Percentiles rank a stretch among this genome's conserved stretches.
Evolutionary conservation across 2,329 filamentous ascomycete species (phyloP).

Genomic region (Xylariales sp.): DNA sequence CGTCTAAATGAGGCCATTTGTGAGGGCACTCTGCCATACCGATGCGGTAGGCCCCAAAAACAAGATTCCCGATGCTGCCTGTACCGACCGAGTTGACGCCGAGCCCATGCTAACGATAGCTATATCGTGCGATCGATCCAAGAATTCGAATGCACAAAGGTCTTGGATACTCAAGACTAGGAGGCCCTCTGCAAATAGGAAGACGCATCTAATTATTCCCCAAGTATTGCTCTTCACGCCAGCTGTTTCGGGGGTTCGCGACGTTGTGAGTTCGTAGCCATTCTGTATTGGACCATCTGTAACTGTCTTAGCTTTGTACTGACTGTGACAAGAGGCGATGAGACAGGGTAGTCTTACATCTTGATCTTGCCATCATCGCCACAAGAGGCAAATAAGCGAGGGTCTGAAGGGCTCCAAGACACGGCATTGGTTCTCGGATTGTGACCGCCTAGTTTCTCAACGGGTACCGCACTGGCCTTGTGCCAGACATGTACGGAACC

Average conservation of each 20-base stretch:
- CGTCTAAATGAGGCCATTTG: not conserved
- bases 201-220: too few species aligned
- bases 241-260: conserved; percentile 15
- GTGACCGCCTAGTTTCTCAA: conserved; percentile 76
- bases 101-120: not conserved
- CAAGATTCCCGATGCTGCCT: too few species aligned
- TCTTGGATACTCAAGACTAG: too few species aligned
- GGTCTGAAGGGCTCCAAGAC: conserved; percentile 80
- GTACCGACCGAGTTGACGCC: not conserved
- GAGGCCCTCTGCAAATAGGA: too few species aligned
- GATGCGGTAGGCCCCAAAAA: too few species aligned
- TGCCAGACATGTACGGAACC: conserved; percentile 84
- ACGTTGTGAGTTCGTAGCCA: conserved; percentile 20
- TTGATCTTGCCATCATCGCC: conserved; percentile 82
- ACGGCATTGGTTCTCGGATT: conserved; percentile 76
- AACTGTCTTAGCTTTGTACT: too few species aligned
- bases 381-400: conserved; percentile 82
- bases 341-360: conserved; percentile 82
- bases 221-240: conserved; percentile 13
- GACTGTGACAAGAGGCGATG: too few species aligned
- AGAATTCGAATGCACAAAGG: too few species aligned
- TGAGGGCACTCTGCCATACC: too few species aligned
- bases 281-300: conserved; percentile 34
- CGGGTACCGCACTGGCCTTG: conserved; percentile 69
- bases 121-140: too few species aligned